Conservation (phyloP, 2,329 filamentous ascomycete genomes). For the Dissoconium aciculare region DNA sequence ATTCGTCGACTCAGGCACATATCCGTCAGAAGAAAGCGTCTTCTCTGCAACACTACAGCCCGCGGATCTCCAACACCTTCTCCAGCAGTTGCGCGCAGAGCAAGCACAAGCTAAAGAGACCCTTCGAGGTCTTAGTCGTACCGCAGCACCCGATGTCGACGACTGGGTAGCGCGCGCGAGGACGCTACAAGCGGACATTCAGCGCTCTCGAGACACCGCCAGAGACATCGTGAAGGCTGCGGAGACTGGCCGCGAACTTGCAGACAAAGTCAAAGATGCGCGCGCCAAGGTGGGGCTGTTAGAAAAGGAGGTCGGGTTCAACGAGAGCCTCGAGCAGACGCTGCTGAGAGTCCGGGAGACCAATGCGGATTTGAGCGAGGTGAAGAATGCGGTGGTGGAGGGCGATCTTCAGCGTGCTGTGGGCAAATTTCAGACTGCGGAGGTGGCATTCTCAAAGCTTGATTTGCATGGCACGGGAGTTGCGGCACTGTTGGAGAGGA, state of each 20-base stretch:
- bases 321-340: slow-evolving; percentile 36
- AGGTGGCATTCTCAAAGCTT: slow-evolving; percentile 43
- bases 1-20: slow-evolving; percentile 43
- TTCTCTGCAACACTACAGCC: slow-evolving; percentile 38
- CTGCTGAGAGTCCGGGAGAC: slow-evolving; percentile 38
- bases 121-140: slow-evolving; percentile 60
- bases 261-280: slow-evolving; percentile 49
- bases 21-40: slow-evolving; percentile 42
- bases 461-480: slow-evolving; percentile 48
- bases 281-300: slow-evolving; percentile 40
- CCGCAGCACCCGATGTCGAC: slow-evolving; percentile 64
- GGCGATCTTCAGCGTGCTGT: slow-evolving; percentile 35
- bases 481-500: slow-evolving; percentile 49
- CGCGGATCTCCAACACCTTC: slow-evolving; percentile 34
- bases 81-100: slow-evolving; percentile 37
- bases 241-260: slow-evolving; percentile 49
- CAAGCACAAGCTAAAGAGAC: slow-evolving; percentile 47
- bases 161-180: slow-evolving; percentile 77
- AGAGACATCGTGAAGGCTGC: slow-evolving; percentile 67
- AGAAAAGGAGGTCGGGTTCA: slow-evolving; percentile 45
- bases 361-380: slow-evolving; percentile 34
- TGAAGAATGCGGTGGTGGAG: slow-evolving; percentile 30
- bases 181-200: slow-evolving; percentile 71
- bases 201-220: slow-evolving; percentile 62
- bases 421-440: slow-evolving; percentile 32